Evolutionary conservation across 2,329 filamentous ascomycete genomes (phyloP).

Genomic region (Colletotrichum sp.): DNA sequence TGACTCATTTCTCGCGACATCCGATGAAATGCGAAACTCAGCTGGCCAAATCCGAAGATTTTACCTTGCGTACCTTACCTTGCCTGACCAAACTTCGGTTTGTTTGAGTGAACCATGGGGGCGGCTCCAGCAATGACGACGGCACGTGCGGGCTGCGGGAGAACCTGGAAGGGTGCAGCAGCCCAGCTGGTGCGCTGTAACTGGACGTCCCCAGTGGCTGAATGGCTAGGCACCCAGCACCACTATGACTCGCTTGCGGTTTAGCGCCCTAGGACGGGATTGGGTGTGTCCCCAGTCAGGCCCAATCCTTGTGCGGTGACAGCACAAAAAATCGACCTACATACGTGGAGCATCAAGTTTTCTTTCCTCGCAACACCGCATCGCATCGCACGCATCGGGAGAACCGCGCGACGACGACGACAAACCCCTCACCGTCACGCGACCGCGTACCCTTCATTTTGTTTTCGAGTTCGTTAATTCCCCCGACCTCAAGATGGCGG

Average conservation of each 20-base stretch:
- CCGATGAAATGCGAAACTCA: neutral
- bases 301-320: slow-evolving; percentile 14
- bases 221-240: neutral
- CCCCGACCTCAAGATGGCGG: slow-evolving; percentile 75
- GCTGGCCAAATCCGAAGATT: neutral
- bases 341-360: slow-evolving; percentile 18
- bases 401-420: slow-evolving; percentile 20
- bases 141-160: neutral
- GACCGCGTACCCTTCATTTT: slow-evolving; percentile 18
- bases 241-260: slow-evolving; percentile 19
- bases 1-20: neutral
- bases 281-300: slow-evolving; percentile 9
- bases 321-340: slow-evolving; percentile 19
- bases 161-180: neutral
- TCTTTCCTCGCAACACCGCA: slow-evolving; percentile 19
- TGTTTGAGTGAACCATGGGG: neutral
- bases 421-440: slow-evolving; percentile 14
- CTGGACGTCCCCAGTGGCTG: neutral
- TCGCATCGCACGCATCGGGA: slow-evolving; percentile 19
- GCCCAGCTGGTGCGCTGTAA: neutral
- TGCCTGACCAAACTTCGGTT: neutral
- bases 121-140: neutral
- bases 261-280: slow-evolving; percentile 18
- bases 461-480: slow-evolving; percentile 11
- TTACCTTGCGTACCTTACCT: neutral